Evolutionary conservation across 805 yeast genomes (phyloP).

Genomic region (Yarrowia sp.): DNA sequence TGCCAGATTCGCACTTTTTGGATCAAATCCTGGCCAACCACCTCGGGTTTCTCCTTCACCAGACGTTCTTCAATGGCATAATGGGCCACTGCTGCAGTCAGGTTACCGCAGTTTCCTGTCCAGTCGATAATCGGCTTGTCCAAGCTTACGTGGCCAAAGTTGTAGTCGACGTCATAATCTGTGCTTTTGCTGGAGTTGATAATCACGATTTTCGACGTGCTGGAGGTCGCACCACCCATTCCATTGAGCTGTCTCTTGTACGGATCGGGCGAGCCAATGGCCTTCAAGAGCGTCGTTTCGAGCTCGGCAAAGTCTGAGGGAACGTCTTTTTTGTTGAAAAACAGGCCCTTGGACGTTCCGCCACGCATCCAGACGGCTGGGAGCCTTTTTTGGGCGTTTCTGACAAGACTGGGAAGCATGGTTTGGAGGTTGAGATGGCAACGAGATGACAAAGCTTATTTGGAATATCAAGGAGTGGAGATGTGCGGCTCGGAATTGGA

Average conservation of each 20-base stretch:
- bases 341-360: slow-evolving; percentile 27
- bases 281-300: slow-evolving; percentile 7
- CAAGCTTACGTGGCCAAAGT: slow-evolving; percentile 26
- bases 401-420: slow-evolving; percentile 1
- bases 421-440: not conserved
- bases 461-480: too few relatives aligned
- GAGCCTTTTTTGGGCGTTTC: slow-evolving; percentile 10
- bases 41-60: not conserved
- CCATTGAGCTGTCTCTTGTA: slow-evolving; percentile 27
- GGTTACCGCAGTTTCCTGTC: slow-evolving; percentile 27
- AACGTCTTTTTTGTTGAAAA: slow-evolving; percentile 16
- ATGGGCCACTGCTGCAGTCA: slow-evolving; percentile 27
- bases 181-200: not conserved
- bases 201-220: slow-evolving; percentile 26
- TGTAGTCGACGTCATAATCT: slow-evolving; percentile 24
- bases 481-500: too few relatives aligned
- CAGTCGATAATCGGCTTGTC: slow-evolving; percentile 25
- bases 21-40: not conserved
- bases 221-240: slow-evolving; percentile 27
- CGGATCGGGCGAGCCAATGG: slow-evolving; percentile 28
- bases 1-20: slow-evolving; percentile 22
- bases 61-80: slow-evolving; percentile 24
- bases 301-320: slow-evolving; percentile 19
- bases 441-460: too few relatives aligned
- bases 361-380: slow-evolving; percentile 27